Percentiles rank a stretch among this genome's conserved stretches.
Evolutionary conservation across 2,329 filamentous ascomycete species (phyloP).

Genomic region (Harringtonia aguacate): DNA sequence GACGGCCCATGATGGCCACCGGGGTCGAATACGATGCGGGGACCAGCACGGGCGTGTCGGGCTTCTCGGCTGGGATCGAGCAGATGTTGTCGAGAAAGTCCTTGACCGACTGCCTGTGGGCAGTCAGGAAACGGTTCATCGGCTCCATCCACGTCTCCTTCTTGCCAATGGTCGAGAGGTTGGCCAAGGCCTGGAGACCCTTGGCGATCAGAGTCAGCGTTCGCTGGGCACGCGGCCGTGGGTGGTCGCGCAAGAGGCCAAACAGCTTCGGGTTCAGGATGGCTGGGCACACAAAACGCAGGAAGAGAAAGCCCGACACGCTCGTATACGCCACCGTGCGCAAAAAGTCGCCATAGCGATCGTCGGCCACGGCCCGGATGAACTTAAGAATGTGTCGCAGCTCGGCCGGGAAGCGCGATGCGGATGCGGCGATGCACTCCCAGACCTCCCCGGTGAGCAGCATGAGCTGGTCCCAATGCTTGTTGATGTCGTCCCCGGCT

Average conservation of each 20-base stretch:
- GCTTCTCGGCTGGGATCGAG: slow-evolving; percentile 63
- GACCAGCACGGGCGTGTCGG: slow-evolving; percentile 40
- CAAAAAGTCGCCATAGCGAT: slow-evolving; percentile 87
- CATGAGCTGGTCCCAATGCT: slow-evolving; percentile 74
- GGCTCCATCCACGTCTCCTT: slow-evolving; percentile 99
- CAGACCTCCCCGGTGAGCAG: slow-evolving; percentile 73
- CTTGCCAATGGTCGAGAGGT: slow-evolving; percentile 82
- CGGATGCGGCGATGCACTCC: slow-evolving; percentile 71
- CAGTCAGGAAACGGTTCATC: slow-evolving; percentile 80
- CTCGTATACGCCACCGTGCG: slow-evolving; percentile 86
- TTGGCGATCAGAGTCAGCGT: slow-evolving; percentile 90
- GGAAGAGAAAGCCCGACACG: slow-evolving; percentile 87
- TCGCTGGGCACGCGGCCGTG: slow-evolving; percentile 69
- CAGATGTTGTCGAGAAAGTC: slow-evolving; percentile 81
- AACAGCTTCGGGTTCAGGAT: slow-evolving; percentile 93
- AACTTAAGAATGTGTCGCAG: slow-evolving; percentile 81
- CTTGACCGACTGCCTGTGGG: slow-evolving; percentile 71
- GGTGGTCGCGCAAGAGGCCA: slow-evolving; percentile 72
- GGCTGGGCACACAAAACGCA: slow-evolving; percentile 93
- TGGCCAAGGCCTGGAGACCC: slow-evolving; percentile 80
- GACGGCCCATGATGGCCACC: slow-evolving; percentile 73
- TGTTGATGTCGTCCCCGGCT: slow-evolving; percentile 58
- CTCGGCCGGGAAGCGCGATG: slow-evolving; percentile 65
- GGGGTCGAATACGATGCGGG: slow-evolving; percentile 88
- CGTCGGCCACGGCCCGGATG: slow-evolving; percentile 83